Conservation (phyloP, 805 yeast genomes). For the Candida sphagnicola region DNA sequence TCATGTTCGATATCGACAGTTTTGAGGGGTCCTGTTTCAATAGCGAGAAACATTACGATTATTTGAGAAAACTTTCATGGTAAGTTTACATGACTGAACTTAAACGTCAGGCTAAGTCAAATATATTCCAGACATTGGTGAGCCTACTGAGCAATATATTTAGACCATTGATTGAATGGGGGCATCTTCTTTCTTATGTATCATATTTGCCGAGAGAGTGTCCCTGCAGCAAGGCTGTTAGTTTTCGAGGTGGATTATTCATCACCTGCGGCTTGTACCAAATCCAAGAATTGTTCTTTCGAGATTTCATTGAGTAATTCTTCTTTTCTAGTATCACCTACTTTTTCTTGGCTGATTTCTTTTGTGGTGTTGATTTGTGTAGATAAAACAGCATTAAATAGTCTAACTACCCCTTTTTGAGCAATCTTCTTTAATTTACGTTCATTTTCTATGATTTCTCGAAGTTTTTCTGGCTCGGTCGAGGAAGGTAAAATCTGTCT, state of each 20-base stretch:
- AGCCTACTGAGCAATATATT: no score
- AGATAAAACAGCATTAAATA: conserved; percentile 77
- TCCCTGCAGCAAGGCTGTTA: no score
- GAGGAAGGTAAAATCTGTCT: conserved; percentile 61
- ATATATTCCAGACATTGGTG: no score
- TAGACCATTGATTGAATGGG: no score
- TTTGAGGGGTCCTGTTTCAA: no score
- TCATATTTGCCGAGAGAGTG: no score
- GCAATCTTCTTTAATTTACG: conserved; percentile 72
- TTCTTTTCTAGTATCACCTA: conserved; percentile 49
- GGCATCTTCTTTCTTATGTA: no score
- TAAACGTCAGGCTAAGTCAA: no score
- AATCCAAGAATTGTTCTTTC: conserved; percentile 83
- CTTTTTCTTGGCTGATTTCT: conserved; percentile 44
- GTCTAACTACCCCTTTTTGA: conserved; percentile 80
- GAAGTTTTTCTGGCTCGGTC: conserved; percentile 52
- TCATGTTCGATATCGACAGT: no score
- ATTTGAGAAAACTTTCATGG: no score
- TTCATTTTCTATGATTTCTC: conserved; percentile 63
- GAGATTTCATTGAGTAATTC: conserved; percentile 72
- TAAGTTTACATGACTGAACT: no score
- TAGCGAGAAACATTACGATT: no score
- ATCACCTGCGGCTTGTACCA: conserved; percentile 72
- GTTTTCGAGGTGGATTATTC: conserved; percentile 4
- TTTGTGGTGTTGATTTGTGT: conserved; percentile 64